Evolutionary conservation across 257 asterid genomes (phyloP), one percentile per base, ranked within the genome.

Genomic region (Solanum chmielewskii): DNA sequence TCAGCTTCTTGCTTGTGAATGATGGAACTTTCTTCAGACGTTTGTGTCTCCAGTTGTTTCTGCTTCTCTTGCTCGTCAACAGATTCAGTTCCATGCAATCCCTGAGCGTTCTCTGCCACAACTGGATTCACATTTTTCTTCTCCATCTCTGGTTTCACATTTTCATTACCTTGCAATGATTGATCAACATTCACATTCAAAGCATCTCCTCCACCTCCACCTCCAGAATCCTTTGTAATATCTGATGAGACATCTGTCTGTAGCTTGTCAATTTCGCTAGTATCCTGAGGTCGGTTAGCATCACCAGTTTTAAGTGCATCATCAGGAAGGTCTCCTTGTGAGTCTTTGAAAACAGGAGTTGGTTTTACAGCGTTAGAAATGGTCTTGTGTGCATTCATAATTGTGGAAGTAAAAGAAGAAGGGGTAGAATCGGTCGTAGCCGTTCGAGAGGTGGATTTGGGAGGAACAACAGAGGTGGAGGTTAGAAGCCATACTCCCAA

Each of bases 401-500:
- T 75, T 44, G 89, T 44, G 45, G 90, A 70, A 69, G 87, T 20
- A 75, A 85, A 25, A 27, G 90, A 62, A 13, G 85, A 89, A 1
- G 78, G 14, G 27, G 93, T 85, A 23, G 86, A 45, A 25, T 86
- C 77, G 42, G 83, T 52, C 74, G 83, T 52, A 25, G 91, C 10
- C 9, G 91, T 44, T 20, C 87, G 91, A 52, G 91, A 9, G 77
- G 89, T 81, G 44, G 94, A 83, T 75, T 87, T 88, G 4, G 94
- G 89, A 0, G 94, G 91, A 75, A 90, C 23, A 20, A 92, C 88
- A 23, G 95, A 86, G 88, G 88, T 91, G 9, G 98, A 91, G 62
- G 95, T 86, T 0, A 97, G 92, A 13, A 94, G 90, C 96, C 98
- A 97, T 83, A 94, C 64, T 11, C 94, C 94, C 4, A 94, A 62